These are phyloP conservation scores for Hydnum rufescens DNA, from an alignment of 768 basidiomycete species.

Conservation along the genomic window DNA sequence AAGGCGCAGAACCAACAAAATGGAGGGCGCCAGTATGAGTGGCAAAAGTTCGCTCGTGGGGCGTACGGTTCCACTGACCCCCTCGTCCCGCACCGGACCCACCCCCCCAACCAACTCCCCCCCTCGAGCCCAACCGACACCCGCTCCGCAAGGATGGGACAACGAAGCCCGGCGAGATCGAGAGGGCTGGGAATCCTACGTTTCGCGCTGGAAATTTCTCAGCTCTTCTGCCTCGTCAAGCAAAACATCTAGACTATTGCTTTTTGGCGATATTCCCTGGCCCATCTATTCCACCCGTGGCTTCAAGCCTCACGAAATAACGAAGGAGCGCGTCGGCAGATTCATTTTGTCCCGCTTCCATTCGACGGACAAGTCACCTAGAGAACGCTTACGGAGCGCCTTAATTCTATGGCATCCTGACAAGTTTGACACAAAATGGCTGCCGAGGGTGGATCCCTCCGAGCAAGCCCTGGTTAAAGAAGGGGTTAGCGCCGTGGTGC, in stretches of 20 bases:
- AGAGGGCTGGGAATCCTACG: background rate
- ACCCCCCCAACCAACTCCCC: background rate
- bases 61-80: too few species aligned
- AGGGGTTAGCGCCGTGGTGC: constrained; percentile 2
- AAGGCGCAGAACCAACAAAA: background rate
- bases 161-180: background rate
- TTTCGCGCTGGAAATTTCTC: background rate
- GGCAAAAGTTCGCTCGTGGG: too few species aligned
- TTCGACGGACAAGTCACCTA: constrained; percentile 2
- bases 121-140: background rate
- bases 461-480: constrained; percentile 4
- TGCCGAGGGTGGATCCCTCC: background rate
- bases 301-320: background rate
- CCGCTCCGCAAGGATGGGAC: background rate
- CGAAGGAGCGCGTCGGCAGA: background rate
- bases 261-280: constrained; percentile 4
- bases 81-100: background rate
- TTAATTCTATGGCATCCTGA: constrained; percentile 7
- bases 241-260: background rate
- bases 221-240: background rate
- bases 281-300: background rate
- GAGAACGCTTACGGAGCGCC: constrained; percentile 5
- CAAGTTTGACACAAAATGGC: constrained; percentile 8
- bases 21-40: too few species aligned
- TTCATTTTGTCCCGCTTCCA: constrained; percentile 6